Percentiles rank a stretch among this genome's conserved stretches.
Evolutionary conservation across 78 protist genomes (phyloP).

Genomic region (Trichosphaerium sp.): DNA sequence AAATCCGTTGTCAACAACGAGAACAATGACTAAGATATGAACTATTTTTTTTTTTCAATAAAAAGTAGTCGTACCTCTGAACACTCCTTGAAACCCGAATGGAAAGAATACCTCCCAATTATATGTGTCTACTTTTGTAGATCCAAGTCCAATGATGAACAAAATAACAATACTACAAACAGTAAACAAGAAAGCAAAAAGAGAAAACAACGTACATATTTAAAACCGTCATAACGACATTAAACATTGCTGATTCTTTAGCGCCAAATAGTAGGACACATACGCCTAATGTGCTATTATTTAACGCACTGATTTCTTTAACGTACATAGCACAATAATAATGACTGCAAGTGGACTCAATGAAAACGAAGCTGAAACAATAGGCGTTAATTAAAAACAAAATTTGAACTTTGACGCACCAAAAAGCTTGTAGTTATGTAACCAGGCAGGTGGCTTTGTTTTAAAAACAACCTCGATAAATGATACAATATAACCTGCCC

Average conservation of each 20-base stretch:
- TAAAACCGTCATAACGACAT: slow-evolving; percentile 11
- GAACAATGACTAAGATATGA: neutral
- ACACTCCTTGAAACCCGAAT: slow-evolving; percentile 11
- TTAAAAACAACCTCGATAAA: no score
- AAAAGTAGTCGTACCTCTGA: no score
- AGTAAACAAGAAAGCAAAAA: no score
- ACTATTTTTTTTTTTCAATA: no score
- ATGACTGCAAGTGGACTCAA: neutral
- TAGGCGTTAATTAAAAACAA: no score
- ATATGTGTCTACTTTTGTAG: slow-evolving; percentile 6
- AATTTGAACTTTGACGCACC: no score
- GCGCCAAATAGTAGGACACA: slow-evolving; percentile 33
- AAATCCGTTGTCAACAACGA: slow-evolving; percentile 35
- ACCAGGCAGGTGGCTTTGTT: no score
- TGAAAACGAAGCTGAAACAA: no score
- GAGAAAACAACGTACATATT: no score
- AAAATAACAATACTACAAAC: slow-evolving; percentile 16
- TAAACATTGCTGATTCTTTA: slow-evolving; percentile 24
- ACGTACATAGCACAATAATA: neutral
- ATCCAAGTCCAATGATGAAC: slow-evolving; percentile 29
- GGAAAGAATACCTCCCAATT: slow-evolving; percentile 50
- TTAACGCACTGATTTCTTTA: neutral
- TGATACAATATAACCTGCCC: slow-evolving; percentile 40
- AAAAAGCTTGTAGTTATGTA: no score
- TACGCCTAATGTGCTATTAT: neutral